Conservation (phyloP, 2,329 filamentous ascomycete genomes). For the Colletotrichum somersetense region DNA sequence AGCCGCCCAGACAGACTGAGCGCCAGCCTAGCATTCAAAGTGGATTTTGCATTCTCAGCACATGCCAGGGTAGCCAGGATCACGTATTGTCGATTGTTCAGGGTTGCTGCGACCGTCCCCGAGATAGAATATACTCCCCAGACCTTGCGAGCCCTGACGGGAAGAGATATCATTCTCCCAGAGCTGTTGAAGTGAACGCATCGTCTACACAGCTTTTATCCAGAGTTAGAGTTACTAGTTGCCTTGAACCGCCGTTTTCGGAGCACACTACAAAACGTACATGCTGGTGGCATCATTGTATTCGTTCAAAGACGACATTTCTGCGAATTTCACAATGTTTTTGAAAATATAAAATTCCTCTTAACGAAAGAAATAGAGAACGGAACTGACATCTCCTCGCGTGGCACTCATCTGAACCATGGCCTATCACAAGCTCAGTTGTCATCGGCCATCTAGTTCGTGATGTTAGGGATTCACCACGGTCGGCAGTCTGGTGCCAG, state of each 20-base stretch:
- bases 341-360: not conserved
- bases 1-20: conserved; percentile 13
- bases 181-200: not conserved
- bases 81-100: conserved; percentile 21
- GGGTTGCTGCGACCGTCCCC: not conserved
- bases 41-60: not conserved
- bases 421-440: not conserved
- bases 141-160: not conserved
- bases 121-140: not conserved
- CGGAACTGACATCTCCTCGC: not conserved
- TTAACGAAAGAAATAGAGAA: not conserved
- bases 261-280: too few relatives aligned
- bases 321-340: not conserved
- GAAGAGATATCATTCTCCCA: not conserved
- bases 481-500: conserved; percentile 4
- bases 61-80: conserved; percentile 26
- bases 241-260: not conserved
- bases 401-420: not conserved
- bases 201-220: too few relatives aligned
- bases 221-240: not conserved
- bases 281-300: too few relatives aligned
- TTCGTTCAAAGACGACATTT: not conserved
- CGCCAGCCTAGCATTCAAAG: conserved; percentile 9
- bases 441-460: not conserved
- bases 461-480: not conserved